phyloP scores from a whole-genome alignment of 2,329 filamentous ascomycete genomes.

The Pestalotiopsis sp. region DNA sequence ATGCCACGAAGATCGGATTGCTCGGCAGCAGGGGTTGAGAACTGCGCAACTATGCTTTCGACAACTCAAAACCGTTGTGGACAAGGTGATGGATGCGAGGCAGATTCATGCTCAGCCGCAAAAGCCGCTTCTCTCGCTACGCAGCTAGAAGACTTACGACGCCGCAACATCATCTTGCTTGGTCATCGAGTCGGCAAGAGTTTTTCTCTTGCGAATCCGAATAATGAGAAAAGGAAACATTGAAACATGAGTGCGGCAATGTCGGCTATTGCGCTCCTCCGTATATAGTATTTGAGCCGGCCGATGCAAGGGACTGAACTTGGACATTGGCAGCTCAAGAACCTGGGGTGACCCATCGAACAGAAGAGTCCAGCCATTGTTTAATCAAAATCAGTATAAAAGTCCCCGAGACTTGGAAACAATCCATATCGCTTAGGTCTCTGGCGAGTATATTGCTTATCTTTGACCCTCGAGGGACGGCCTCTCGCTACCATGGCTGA shows the following conservation, averaged over 20 bases:
- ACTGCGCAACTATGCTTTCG: too few species aligned
- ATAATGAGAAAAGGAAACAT: background rate
- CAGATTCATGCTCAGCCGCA: background rate
- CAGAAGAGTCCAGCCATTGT: background rate
- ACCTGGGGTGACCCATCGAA: background rate
- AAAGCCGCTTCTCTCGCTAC: background rate
- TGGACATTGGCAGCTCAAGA: background rate
- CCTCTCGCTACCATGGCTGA: background rate
- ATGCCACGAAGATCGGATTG: background rate
- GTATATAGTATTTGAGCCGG: background rate
- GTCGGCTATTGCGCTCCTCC: background rate
- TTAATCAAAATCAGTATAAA: background rate
- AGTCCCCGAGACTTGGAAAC: background rate
- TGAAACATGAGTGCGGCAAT: background rate
- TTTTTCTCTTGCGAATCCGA: background rate
- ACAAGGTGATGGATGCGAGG: background rate
- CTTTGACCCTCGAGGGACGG: background rate
- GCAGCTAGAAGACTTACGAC: background rate
- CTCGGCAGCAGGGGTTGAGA: background rate
- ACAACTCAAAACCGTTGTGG: too few species aligned
- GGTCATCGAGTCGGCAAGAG: background rate
- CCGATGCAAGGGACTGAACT: background rate
- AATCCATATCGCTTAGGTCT: background rate
- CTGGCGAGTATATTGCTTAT: background rate
- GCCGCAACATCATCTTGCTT: background rate